Percentiles rank a stretch among this genome's conserved stretches.
These are phyloP conservation scores for Fusarium albidum DNA, from an alignment of 2,329 filamentous ascomycete species.

Conservation along the genomic window DNA sequence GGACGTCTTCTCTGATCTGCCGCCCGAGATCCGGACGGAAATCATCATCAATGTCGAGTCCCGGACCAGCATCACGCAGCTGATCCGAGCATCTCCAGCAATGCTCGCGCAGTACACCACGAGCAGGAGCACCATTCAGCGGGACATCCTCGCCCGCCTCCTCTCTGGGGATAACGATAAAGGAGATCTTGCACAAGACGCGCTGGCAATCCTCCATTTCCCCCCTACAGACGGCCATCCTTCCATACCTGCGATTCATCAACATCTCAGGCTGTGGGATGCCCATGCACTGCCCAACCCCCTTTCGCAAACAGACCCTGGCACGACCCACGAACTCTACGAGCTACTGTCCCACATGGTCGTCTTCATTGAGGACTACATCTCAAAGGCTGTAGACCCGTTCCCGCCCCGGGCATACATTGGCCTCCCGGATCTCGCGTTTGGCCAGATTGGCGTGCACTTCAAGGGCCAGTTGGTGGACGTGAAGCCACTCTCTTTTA, in stretches of 20 bases:
- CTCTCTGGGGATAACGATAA: too few species aligned
- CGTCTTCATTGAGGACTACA: background rate
- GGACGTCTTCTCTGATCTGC: slow-evolving; percentile 3
- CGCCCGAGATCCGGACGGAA: background rate
- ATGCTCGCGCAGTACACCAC: background rate
- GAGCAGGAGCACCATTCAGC: background rate
- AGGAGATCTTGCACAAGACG: too few species aligned
- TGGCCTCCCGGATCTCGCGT: background rate
- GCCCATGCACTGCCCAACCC: background rate
- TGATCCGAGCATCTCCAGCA: slow-evolving; percentile 1
- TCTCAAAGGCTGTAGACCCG: background rate
- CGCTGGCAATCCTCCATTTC: background rate
- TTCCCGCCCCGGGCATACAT: background rate
- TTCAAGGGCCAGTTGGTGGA: background rate
- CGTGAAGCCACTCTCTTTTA: background rate
- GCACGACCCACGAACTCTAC: background rate
- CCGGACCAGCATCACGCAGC: background rate
- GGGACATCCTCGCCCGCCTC: too few species aligned
- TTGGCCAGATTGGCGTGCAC: background rate
- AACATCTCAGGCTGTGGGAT: background rate
- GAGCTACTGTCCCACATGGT: background rate
- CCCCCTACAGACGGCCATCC: background rate
- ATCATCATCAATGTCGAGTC: slow-evolving; percentile 11
- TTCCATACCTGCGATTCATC: background rate
- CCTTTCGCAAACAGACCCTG: background rate